Evolutionary conservation across 1,284 basidiomycete species (phyloP).

Genomic region (Pseudozyma thailandica): DNA sequence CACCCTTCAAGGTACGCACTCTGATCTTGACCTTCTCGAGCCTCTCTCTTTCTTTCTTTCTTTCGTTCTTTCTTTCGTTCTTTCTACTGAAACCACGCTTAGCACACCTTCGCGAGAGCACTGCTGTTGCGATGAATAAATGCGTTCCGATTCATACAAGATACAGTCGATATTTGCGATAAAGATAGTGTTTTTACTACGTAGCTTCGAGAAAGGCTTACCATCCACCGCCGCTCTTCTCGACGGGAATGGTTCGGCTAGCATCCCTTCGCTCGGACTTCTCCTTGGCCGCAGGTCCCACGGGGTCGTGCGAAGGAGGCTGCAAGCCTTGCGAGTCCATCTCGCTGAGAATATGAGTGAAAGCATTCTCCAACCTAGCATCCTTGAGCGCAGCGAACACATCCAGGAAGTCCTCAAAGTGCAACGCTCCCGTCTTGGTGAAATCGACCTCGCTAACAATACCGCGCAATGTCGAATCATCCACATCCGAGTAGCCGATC

Average conservation of each 20-base stretch:
- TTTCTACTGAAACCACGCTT: not conserved
- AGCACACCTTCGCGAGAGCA: too few relatives aligned
- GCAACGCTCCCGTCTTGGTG: constrained; percentile 54
- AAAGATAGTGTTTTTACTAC: too few relatives aligned
- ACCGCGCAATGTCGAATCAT: constrained; percentile 53
- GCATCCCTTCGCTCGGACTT: constrained; percentile 51
- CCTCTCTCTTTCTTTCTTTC: not conserved
- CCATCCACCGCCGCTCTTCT: constrained; percentile 64
- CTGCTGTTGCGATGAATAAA: not conserved
- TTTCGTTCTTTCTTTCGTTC: not conserved
- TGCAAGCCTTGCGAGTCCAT: constrained; percentile 50
- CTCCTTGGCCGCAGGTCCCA: constrained; percentile 56
- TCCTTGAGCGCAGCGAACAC: constrained; percentile 62
- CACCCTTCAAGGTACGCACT: not conserved
- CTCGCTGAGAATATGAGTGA: constrained; percentile 60
- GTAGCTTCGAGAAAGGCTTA: constrained; percentile 19
- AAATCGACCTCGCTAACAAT: constrained; percentile 62
- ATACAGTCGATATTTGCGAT: not conserved
- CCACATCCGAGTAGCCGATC: constrained; percentile 58
- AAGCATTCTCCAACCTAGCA: constrained; percentile 56
- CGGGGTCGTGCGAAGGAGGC: constrained; percentile 43
- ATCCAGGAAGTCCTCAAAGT: constrained; percentile 63
- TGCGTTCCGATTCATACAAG: not conserved
- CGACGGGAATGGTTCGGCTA: constrained; percentile 59
- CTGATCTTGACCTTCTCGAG: not conserved